A percentile compares a stretch with the other conserved stretches of the same genome.
Evolutionary conservation across 2,329 filamentous ascomycete genomes (phyloP).

Genomic region (Triangularia setosa): DNA sequence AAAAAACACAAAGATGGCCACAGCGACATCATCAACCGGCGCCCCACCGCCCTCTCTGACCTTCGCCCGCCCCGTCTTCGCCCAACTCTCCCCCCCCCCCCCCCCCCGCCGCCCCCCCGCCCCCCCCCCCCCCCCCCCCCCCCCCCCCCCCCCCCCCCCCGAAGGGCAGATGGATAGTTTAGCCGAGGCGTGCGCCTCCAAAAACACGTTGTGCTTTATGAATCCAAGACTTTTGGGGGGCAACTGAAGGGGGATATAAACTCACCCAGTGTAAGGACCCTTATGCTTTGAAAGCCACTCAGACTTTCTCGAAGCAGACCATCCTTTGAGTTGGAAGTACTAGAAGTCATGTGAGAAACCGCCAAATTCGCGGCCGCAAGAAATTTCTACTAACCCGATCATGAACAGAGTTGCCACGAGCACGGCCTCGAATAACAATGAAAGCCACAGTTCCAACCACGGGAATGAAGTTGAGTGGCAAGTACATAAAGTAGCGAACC

Average conservation of each 20-base stretch:
- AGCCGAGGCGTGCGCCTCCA: background rate
- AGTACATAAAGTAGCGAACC: constrained; percentile 75
- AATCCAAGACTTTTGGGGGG: background rate
- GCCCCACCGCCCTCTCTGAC: too few species aligned
- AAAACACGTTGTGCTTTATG: background rate
- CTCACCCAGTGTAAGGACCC: constrained; percentile 77
- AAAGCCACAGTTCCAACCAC: constrained; percentile 81
- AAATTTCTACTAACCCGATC: constrained; percentile 43
- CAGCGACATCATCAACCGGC: too few species aligned
- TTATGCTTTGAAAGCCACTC: constrained; percentile 67
- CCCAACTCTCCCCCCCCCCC: too few species aligned
- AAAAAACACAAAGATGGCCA: too few species aligned
- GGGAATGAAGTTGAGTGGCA: constrained; percentile 90
- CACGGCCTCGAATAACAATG: constrained; percentile 65
- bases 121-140: too few species aligned
- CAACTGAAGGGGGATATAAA: constrained; percentile 23
- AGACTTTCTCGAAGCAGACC: constrained; percentile 61
- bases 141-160: too few species aligned
- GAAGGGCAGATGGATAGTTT: constrained; percentile 1
- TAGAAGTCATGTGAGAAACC: constrained; percentile 55
- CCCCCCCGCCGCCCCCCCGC: too few species aligned
- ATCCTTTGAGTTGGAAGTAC: constrained; percentile 90
- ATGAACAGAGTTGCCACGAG: constrained; percentile 48
- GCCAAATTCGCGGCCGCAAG: background rate
- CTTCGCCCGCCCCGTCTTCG: too few species aligned